Evolutionary conservation across 2,329 filamentous ascomycete species (phyloP).

Genomic region (Xylaria sp.): DNA sequence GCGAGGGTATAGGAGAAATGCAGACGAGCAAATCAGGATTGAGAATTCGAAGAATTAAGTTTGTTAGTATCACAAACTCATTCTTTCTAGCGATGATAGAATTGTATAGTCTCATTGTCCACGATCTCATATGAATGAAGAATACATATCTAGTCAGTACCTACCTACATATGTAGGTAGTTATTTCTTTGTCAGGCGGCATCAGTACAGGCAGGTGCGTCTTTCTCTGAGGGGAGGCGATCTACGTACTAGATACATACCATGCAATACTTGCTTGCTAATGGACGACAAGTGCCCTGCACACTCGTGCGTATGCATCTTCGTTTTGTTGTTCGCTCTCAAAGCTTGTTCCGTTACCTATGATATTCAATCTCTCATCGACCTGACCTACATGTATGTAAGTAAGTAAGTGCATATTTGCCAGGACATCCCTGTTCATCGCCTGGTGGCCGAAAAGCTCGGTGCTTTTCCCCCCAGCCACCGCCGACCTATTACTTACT

Average conservation of each 20-base stretch:
- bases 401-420: too few species aligned
- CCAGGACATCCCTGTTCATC: constrained; percentile 4
- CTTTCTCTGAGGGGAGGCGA: neutral
- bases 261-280: too few species aligned
- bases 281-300: too few species aligned
- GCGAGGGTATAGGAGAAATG: neutral
- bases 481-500: too few species aligned
- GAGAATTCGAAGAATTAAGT: neutral
- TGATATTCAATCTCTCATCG: neutral
- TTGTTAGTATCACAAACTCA: neutral
- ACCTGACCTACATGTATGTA: too few species aligned
- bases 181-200: neutral
- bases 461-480: neutral
- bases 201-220: neutral
- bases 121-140: neutral
- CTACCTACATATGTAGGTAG: too few species aligned
- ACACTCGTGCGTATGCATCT: too few species aligned
- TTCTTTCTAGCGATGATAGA: neutral
- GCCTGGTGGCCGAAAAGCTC: neutral
- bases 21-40: neutral
- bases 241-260: too few species aligned
- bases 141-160: neutral
- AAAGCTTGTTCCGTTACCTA: too few species aligned
- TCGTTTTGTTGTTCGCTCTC: too few species aligned
- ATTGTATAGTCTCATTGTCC: neutral